Base-by-base conservation (phyloP, 345 rosid genomes). In the Orychophragmus violaceus region DNA sequence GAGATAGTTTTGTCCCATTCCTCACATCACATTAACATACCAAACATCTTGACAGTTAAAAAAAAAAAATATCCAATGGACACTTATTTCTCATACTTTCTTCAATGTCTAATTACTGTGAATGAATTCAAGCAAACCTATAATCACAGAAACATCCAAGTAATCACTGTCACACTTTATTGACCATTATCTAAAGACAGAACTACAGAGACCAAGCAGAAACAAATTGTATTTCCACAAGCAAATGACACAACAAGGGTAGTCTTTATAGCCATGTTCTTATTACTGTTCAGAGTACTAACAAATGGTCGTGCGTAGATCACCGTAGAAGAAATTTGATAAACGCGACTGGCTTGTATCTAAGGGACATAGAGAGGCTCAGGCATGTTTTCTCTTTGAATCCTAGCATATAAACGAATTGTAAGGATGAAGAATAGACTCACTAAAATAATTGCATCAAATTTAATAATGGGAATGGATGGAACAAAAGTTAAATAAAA, bases 311-410 rank as follows among this genome's bases (percentile, higher is more conserved):
- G 50, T 45, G 49, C 37, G 48, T 18, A 13, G 13, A 53, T 8
- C 23, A 9, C 9, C 25, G 37, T 62, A 42, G 17, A 14, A 46
- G 64, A 45, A 57, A 64, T 32, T 35, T 35, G 41, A 35, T 27
- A 45, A 42, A 7, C 3, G 46, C 62, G 71, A 81, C 24, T 24
- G 18, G 22, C 45, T 42, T 54, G 59, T 33, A 53, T 83, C 5
- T 77, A 85, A 54, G 89, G 80, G 25, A 29, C 79, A 68, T 79
- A 91, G 9, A 88, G 84, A 64, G 96, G 95, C 81, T 87, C 86
- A 0, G 95, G 88, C 78, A 85, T 80, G 56, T 71, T 81, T 69
- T 82, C 85, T 70, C 98, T 79, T 76, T 80, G 85, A 32, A 91
- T 88, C 96, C 98, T 88, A 68, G 5, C 30, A 74, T 35, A 61